Percentiles rank a stretch among this genome's conserved stretches.
phyloP scores from a whole-genome alignment of 495 filamentous ascomycete genomes.

The Chaetomium cochliodes region DNA sequence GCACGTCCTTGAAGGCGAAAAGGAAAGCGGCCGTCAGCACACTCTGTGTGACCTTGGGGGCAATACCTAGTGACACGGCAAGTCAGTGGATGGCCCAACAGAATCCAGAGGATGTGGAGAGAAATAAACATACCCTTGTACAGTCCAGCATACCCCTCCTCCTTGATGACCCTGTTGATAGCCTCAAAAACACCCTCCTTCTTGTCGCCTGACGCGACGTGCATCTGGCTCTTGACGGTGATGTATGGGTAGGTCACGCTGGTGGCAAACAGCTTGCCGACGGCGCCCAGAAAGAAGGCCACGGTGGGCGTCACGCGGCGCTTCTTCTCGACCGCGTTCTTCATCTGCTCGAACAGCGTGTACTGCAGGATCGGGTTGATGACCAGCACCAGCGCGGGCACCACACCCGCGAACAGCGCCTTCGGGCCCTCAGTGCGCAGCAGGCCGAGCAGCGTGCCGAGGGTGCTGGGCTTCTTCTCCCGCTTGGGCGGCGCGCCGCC shows the following conservation, averaged over 20 bases:
- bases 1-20: conserved; percentile 95
- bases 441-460: conserved; percentile 74
- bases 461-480: conserved; percentile 59
- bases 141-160: conserved; percentile 85
- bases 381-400: conserved; percentile 89
- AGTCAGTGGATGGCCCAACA: conserved; percentile 22
- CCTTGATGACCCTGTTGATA: conserved; percentile 72
- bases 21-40: conserved; percentile 94
- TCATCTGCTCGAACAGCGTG: conserved; percentile 97
- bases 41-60: conserved; percentile 92
- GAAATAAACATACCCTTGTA: conserved; percentile 69
- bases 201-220: conserved; percentile 71
- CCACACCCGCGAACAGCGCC: conserved; percentile 86
- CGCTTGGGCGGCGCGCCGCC: conserved; percentile 28
- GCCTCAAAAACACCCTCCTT: conserved; percentile 69
- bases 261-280: conserved; percentile 93
- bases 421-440: conserved; percentile 75
- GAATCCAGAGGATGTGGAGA: neutral
- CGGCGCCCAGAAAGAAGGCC: conserved; percentile 85
- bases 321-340: conserved; percentile 57
- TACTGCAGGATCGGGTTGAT: conserved; percentile 99
- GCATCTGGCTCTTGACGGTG: conserved; percentile 94
- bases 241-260: conserved; percentile 97
- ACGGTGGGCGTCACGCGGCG: conserved; percentile 71
- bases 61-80: conserved; percentile 64